These are phyloP conservation scores for Plasmodium coatneyi DNA, from an alignment of 169 alveolate genomes.

Conservation along the genomic window DNA sequence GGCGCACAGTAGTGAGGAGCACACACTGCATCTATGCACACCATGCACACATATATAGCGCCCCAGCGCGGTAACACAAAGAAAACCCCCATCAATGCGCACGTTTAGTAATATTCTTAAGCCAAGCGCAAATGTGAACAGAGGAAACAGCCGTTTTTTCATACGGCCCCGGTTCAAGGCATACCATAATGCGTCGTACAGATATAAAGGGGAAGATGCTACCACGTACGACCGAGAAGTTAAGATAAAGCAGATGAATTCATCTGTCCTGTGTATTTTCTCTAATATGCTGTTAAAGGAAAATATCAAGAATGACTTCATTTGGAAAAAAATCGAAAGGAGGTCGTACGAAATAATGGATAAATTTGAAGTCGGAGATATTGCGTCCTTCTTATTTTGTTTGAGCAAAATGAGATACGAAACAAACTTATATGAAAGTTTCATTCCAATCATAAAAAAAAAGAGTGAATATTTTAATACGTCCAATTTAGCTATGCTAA, in stretches of 20 bases:
- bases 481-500: conserved; percentile 71
- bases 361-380: conserved; percentile 51
- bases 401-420: conserved; percentile 69
- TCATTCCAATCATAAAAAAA: conserved; percentile 57
- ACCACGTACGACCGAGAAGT: conserved; percentile 11
- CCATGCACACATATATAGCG: background rate
- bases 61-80: background rate
- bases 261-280: conserved; percentile 73
- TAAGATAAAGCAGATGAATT: conserved; percentile 65
- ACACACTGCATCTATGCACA: background rate
- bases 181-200: conserved; percentile 14
- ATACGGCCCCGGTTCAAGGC: conserved; percentile 18
- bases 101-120: conserved; percentile 33
- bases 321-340: conserved; percentile 64
- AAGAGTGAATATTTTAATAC: conserved; percentile 72
- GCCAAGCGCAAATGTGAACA: conserved; percentile 13
- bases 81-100: conserved; percentile 26
- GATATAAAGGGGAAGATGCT: conserved; percentile 29
- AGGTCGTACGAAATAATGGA: conserved; percentile 70
- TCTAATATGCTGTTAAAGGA: conserved; percentile 72
- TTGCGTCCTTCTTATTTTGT: conserved; percentile 74
- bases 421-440: conserved; percentile 69
- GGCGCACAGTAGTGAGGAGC: background rate
- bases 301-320: conserved; percentile 45
- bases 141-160: conserved; percentile 3